A percentile compares a stretch with the other conserved stretches of the same genome.
phyloP scores from a whole-genome alignment of 2,329 filamentous ascomycete species.

The Cladophialophora yegresii region DNA sequence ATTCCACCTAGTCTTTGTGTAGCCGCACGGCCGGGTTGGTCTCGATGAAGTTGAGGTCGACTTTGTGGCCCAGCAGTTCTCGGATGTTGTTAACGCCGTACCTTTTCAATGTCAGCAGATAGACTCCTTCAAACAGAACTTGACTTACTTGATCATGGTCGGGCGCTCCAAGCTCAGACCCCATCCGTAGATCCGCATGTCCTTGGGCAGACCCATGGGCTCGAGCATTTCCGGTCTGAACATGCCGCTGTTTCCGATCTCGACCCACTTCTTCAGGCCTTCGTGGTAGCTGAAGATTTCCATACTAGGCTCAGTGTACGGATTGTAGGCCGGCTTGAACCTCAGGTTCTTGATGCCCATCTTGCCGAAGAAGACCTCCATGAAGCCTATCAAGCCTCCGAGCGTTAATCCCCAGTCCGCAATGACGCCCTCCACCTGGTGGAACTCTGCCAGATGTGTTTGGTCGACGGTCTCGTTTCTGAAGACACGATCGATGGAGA shows the following conservation, averaged over 20 bases:
- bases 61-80: slow-evolving; percentile 90
- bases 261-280: slow-evolving; percentile 85
- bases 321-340: slow-evolving; percentile 98
- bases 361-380: slow-evolving; percentile 93
- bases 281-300: slow-evolving; percentile 97
- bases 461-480: slow-evolving; percentile 96
- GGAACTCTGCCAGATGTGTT: slow-evolving; percentile 96
- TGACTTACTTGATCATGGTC: slow-evolving; percentile 89
- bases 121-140: not conserved
- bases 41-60: slow-evolving; percentile 90
- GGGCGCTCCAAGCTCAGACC: slow-evolving; percentile 88
- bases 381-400: slow-evolving; percentile 89
- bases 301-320: slow-evolving; percentile 94
- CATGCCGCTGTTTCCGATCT: slow-evolving; percentile 98
- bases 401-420: slow-evolving; percentile 92
- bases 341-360: slow-evolving; percentile 86
- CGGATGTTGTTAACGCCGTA: slow-evolving; percentile 84
- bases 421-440: slow-evolving; percentile 98
- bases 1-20: slow-evolving; percentile 70
- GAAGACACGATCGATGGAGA: slow-evolving; percentile 98
- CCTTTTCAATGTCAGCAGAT: slow-evolving; percentile 40
- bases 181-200: slow-evolving; percentile 92
- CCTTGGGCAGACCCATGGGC: slow-evolving; percentile 87
- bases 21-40: slow-evolving; percentile 86
- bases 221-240: slow-evolving; percentile 98